A percentile compares a stretch with the other conserved stretches of the same genome.
These are phyloP conservation scores for Melanomma pulvis-pyrius DNA, from an alignment of 495 filamentous ascomycete genomes.

Conservation along the genomic window DNA sequence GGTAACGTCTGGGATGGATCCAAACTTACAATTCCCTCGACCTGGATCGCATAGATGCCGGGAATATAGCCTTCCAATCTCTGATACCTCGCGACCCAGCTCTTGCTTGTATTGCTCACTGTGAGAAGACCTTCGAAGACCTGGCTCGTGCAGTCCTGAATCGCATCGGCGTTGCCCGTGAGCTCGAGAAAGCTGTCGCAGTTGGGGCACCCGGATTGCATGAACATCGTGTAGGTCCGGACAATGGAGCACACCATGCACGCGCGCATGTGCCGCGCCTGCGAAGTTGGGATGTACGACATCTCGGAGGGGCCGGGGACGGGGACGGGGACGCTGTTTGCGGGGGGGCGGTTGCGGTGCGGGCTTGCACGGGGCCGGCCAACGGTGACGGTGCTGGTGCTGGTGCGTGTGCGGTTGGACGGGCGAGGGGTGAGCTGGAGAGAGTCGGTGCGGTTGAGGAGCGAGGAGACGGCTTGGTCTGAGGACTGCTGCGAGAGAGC, in stretches of 20 bases:
- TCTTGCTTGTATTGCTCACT: constrained; percentile 71
- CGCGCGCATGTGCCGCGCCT: constrained; percentile 75
- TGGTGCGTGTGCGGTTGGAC: background rate
- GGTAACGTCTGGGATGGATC: background rate
- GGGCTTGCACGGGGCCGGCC: background rate
- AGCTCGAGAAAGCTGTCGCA: constrained; percentile 90
- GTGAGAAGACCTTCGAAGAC: constrained; percentile 90
- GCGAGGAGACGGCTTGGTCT: background rate
- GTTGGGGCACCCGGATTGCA: constrained; percentile 77
- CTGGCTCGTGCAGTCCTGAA: constrained; percentile 90
- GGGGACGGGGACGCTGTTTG: constrained; percentile 4
- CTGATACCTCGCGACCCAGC: constrained; percentile 95
- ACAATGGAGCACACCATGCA: constrained; percentile 99
- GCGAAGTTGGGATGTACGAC: constrained; percentile 22
- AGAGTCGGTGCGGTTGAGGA: background rate
- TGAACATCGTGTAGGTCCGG: constrained; percentile 50
- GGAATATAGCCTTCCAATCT: constrained; percentile 82
- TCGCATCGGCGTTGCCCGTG: constrained; percentile 71
- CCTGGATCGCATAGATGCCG: constrained; percentile 92
- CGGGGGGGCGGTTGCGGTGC: background rate
- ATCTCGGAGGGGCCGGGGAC: background rate
- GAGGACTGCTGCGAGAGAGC: background rate
- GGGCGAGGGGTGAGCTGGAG: background rate
- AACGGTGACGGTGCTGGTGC: no score
- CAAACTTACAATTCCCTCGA: constrained; percentile 68